Evolutionary conservation across 78 protist genomes (phyloP).

Genomic region (Dictyostelium firmibasis): DNA sequence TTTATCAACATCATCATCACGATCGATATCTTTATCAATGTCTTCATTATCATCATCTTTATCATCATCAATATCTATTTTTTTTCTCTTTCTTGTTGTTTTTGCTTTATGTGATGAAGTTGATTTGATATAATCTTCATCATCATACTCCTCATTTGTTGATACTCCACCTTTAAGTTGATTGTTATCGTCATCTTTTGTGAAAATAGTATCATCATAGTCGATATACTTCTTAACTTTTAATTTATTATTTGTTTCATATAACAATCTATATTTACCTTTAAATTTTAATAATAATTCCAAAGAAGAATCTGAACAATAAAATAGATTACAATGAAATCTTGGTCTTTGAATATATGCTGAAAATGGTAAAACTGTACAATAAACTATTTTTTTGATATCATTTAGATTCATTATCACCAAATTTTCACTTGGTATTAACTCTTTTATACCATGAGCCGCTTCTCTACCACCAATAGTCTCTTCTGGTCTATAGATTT

Average conservation of each 20-base stretch:
- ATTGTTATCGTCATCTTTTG: not conserved
- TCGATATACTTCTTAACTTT: too few relatives aligned
- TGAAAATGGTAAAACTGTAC: conserved; percentile 4
- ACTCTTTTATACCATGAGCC: not conserved
- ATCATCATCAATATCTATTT: too few relatives aligned
- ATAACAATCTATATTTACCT: conserved; percentile 16
- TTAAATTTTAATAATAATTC: not conserved
- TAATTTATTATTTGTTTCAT: too few relatives aligned
- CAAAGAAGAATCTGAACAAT: not conserved
- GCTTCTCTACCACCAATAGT: not conserved
- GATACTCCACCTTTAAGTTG: too few relatives aligned
- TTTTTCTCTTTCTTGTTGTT: too few relatives aligned
- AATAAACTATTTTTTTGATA: not conserved
- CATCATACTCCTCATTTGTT: too few relatives aligned
- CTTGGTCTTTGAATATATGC: not conserved
- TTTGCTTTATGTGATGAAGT: too few relatives aligned
- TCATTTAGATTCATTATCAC: not conserved
- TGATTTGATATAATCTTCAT: too few relatives aligned
- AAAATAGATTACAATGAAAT: conserved; percentile 32
- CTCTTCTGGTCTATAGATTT: conserved; percentile 19
- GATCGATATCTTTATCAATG: not conserved
- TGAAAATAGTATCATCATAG: too few relatives aligned
- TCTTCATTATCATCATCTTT: not conserved
- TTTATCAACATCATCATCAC: not conserved
- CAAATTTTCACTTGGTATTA: not conserved